A percentile compares a stretch with the other conserved stretches of the same genome.
phyloP scores from a whole-genome alignment of 148 eudicot species.

The Amaranthus cruentus region DNA sequence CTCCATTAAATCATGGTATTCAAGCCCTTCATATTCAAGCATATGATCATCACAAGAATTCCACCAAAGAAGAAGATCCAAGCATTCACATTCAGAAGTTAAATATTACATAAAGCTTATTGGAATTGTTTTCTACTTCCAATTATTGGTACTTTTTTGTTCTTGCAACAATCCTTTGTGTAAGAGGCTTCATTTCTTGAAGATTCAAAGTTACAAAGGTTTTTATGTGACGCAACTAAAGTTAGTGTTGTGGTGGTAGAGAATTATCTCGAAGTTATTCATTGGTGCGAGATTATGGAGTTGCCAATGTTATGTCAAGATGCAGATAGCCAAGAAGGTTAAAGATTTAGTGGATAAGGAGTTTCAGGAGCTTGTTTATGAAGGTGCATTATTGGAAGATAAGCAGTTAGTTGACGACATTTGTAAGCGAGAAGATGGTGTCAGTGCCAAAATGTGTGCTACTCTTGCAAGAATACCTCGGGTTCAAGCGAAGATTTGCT shows the following conservation, averaged over 20 bases:
- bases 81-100: constrained; percentile 18
- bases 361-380: constrained; percentile 63
- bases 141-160: constrained; percentile 29
- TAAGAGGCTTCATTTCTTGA: constrained; percentile 33
- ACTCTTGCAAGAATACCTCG: too few relatives aligned
- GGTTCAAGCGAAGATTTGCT: too few relatives aligned
- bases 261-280: constrained; percentile 80
- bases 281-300: constrained; percentile 69
- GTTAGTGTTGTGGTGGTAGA: constrained; percentile 70
- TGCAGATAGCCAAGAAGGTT: constrained; percentile 53
- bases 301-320: constrained; percentile 76
- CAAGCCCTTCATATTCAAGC: constrained; percentile 16
- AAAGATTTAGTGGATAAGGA: constrained; percentile 42
- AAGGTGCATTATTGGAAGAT: constrained; percentile 69
- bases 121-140: constrained; percentile 30
- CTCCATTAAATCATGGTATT: neutral
- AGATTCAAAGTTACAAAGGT: constrained; percentile 67
- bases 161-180: constrained; percentile 25
- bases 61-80: constrained; percentile 26
- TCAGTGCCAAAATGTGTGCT: neutral
- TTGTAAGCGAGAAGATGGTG: constrained; percentile 59
- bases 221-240: constrained; percentile 63
- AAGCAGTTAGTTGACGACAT: constrained; percentile 64
- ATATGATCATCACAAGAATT: constrained; percentile 27
- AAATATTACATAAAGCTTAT: constrained; percentile 12